Conservation (phyloP, 257 asterid genomes). For the Nicotiana obtusifolia region DNA sequence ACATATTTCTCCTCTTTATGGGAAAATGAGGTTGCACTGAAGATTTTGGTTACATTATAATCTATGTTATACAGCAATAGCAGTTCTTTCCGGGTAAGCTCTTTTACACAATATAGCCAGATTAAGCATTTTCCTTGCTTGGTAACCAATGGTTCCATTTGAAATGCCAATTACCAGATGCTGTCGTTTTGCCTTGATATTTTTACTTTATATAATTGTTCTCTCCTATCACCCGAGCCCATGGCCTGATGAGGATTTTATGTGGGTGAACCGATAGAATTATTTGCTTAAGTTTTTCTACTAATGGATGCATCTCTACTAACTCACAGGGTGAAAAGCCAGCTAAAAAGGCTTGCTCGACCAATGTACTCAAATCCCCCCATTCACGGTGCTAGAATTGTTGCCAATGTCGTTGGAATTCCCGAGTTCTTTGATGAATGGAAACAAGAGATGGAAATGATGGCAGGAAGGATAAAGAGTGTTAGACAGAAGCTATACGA, state of each 20-base stretch:
- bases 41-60: no score
- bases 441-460: conserved; percentile 88
- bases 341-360: conserved; percentile 84
- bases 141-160: no score
- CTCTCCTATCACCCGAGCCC: no score
- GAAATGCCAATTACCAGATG: no score
- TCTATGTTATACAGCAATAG: no score
- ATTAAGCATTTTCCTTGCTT: no score
- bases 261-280: background rate
- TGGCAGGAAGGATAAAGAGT: conserved; percentile 94
- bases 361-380: conserved; percentile 99
- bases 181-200: no score
- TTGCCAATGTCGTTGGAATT: conserved; percentile 82
- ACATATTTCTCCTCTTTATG: background rate
- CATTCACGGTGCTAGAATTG: conserved; percentile 88
- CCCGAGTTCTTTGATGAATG: conserved; percentile 73
- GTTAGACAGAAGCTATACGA: conserved; percentile 72
- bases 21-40: background rate
- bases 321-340: conserved; percentile 78
- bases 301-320: background rate
- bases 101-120: no score
- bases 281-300: background rate
- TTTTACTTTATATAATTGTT: no score
- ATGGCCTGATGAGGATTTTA: no score
- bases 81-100: no score